Evolutionary conservation across 139 green algal species (phyloP).

Genomic region (Micractinium sp.): DNA sequence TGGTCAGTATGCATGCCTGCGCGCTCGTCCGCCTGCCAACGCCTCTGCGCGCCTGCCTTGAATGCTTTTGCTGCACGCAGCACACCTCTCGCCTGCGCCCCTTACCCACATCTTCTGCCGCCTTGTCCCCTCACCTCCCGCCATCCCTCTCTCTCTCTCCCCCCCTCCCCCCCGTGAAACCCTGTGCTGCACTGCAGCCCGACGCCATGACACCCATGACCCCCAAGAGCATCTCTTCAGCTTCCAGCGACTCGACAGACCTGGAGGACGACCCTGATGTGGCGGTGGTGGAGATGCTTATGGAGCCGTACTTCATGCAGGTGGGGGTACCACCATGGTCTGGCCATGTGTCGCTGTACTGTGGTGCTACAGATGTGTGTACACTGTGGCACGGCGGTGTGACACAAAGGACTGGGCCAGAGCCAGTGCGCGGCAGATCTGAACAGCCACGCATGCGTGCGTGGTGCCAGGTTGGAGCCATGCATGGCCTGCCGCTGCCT

Average conservation of each 20-base stretch:
- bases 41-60: not conserved
- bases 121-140: too few relatives aligned
- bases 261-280: conserved; percentile 33
- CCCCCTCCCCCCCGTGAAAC: too few relatives aligned
- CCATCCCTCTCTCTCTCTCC: too few relatives aligned
- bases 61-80: too few relatives aligned
- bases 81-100: too few relatives aligned
- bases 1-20: too few relatives aligned
- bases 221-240: conserved; percentile 21
- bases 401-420: not conserved
- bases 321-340: not conserved
- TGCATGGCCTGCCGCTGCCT: not conserved
- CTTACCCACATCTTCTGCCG: too few relatives aligned
- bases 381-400: not conserved
- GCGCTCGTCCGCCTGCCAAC: not conserved
- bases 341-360: not conserved
- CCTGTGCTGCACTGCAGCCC: not conserved
- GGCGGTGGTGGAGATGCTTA: conserved; percentile 20
- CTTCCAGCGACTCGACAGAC: conserved; percentile 21
- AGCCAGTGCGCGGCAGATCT: not conserved
- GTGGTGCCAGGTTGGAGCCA: too few relatives aligned
- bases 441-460: too few relatives aligned
- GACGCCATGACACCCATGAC: conserved; percentile 30
- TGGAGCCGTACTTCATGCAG: conserved; percentile 37
- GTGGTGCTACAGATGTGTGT: not conserved